Conservation (phyloP, 208 protist genomes). For the Acanthamoeba triangularis region DNA sequence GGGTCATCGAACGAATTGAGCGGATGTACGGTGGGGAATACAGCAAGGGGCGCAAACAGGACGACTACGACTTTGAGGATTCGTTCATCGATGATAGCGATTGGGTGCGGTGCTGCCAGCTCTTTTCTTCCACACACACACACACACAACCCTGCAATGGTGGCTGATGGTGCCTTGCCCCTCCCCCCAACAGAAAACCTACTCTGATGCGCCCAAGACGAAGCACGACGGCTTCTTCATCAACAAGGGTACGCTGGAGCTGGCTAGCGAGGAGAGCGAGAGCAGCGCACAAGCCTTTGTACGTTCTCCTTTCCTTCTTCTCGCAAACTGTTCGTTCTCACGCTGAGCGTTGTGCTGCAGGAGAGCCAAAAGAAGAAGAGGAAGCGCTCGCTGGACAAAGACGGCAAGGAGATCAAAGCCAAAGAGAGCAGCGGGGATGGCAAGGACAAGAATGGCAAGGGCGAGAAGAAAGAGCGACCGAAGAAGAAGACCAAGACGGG, state of each 20-base stretch:
- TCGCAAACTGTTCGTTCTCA: not conserved
- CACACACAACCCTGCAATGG: not conserved
- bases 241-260: conserved; percentile 40
- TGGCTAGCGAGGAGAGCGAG: conserved; percentile 38
- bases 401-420: not conserved
- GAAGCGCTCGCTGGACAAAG: conserved; percentile 35
- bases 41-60: conserved; percentile 40
- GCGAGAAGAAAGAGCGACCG: conserved; percentile 14
- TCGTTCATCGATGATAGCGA: conserved; percentile 63
- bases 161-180: not conserved
- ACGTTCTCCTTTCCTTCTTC: not conserved
- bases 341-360: not conserved
- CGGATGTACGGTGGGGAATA: conserved; percentile 37
- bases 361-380: conserved; percentile 17
- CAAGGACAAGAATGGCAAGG: conserved; percentile 1
- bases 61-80: conserved; percentile 49
- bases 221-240: conserved; percentile 67
- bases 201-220: not conserved
- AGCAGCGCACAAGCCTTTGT: conserved; percentile 8
- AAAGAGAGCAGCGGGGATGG: not conserved
- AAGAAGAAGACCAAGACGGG: conserved; percentile 44
- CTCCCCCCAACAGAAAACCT: not conserved
- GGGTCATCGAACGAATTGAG: conserved; percentile 14
- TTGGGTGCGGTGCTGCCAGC: not conserved
- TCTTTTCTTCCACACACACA: no score